Evolutionary conservation across 2,329 filamentous ascomycete species (phyloP), one percentile per base, ranked within the genome.

Genomic region (Aureobasidium sp.): DNA sequence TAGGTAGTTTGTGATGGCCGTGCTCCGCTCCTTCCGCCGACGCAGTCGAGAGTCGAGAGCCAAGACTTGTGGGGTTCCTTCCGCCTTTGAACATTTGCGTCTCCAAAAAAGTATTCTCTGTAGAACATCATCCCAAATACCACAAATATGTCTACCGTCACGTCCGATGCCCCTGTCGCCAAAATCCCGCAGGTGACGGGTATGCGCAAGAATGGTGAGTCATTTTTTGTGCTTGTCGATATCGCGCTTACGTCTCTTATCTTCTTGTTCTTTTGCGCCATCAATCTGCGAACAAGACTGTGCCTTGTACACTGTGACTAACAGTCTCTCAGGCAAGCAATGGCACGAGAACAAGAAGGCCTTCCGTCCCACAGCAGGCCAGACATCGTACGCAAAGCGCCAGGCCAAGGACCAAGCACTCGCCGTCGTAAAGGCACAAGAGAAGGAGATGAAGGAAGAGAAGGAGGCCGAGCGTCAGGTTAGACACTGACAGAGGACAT

Each of bases 401-500:
- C 78, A 84, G 49, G 86, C 87, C 68, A 82, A 86, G 64, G 85
- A 91, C 57, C 83, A 86, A 65, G 82, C 86, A 8, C 82, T 86
- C 68, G 82, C 84, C 14, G 85, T 90, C n/a, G 84, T 89, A 69
- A 97, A 97, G 78, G 90, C 91, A 39, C 91, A 91, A 71, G 94
- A 97, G 78, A 92, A 90, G 76, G 91, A 97, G 75, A 85, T 99
- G 85, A 95, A 93, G 79, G 90, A 91, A 0, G 94, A 97, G 78
- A 97, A 96, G 77, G 91, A 96, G 72, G 84, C 88, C n/a, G 88
- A 88, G 75, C 83, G 91, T 77, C 81, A 93, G 81, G 91, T 94
- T 76, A 65, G 82, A 63, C 22, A 19, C 27, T 2, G 2, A 22
- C 14, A 61, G 7, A n/a, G 2, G 14, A 27, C 6, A 9, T 2